phyloP scores from a whole-genome alignment of 2,329 filamentous ascomycete species.

The Pseudonectria foliicola region DNA sequence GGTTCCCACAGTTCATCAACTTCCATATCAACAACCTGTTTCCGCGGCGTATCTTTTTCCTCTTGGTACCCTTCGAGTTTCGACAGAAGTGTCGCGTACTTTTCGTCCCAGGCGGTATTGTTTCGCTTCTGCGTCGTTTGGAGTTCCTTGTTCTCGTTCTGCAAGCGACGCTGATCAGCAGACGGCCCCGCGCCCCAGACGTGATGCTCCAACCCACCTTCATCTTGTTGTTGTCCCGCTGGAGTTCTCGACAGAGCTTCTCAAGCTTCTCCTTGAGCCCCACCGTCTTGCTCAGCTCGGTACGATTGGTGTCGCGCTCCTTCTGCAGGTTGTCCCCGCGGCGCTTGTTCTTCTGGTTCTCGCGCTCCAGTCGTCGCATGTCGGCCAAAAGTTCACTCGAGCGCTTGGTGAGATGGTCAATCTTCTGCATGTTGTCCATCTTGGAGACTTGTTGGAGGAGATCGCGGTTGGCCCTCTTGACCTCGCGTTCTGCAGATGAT shows the following conservation, averaged over 20 bases:
- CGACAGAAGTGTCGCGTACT: constrained; percentile 70
- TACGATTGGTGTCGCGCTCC: constrained; percentile 84
- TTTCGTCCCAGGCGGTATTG: constrained; percentile 75
- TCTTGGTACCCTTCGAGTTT: constrained; percentile 86
- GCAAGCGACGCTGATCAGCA: constrained; percentile 18
- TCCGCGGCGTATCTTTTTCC: constrained; percentile 76
- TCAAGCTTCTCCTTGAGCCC: constrained; percentile 94
- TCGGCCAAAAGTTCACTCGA: constrained; percentile 87
- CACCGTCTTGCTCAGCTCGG: constrained; percentile 83
- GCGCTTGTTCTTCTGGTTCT: constrained; percentile 94
- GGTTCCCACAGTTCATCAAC: constrained; percentile 74
- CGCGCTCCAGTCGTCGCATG: constrained; percentile 91
- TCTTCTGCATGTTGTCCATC: constrained; percentile 85
- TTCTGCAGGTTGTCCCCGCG: constrained; percentile 91
- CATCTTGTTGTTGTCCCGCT: constrained; percentile 95
- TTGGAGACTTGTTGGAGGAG: constrained; percentile 82
- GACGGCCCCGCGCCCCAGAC: not conserved
- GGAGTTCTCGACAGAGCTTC: constrained; percentile 88
- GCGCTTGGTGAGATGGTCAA: constrained; percentile 83
- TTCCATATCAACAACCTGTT: constrained; percentile 75
- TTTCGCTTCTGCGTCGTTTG: constrained; percentile 80
- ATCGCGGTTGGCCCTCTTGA: constrained; percentile 89
- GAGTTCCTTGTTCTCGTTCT: constrained; percentile 90
- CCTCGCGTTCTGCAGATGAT: constrained; percentile 67
- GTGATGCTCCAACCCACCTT: constrained; percentile 56